Conservation (phyloP, 2,329 filamentous ascomycete species). For the Cladophialophora yegresii region DNA sequence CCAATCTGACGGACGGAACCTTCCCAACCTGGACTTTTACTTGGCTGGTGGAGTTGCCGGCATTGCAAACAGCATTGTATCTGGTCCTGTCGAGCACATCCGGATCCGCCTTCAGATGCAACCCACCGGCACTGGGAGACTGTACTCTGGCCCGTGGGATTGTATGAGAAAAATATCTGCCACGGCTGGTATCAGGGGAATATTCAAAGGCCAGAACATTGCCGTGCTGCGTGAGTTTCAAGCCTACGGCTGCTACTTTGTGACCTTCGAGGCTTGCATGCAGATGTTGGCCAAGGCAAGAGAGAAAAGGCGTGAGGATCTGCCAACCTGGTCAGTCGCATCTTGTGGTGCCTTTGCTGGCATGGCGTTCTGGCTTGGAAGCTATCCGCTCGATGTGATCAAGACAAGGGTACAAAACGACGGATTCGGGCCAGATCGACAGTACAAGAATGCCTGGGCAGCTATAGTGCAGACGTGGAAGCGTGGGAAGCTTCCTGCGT, state of each 20-base stretch:
- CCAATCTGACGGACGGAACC: not conserved
- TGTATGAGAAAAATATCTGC: slow-evolving; percentile 16
- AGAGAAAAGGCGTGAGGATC: slow-evolving; percentile 11
- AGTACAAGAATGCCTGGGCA: slow-evolving; percentile 18
- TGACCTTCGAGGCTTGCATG: slow-evolving; percentile 23
- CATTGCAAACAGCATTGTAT: slow-evolving; percentile 22
- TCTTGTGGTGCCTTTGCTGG: slow-evolving; percentile 24
- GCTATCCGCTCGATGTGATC: slow-evolving; percentile 28
- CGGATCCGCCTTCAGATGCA: slow-evolving; percentile 26
- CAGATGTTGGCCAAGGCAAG: not conserved
- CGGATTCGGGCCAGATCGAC: slow-evolving; percentile 15
- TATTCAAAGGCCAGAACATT: slow-evolving; percentile 22
- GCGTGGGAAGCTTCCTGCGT: slow-evolving; percentile 7
- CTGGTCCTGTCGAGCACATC: slow-evolving; percentile 25
- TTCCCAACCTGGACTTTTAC: slow-evolving; percentile 12
- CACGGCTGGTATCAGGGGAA: slow-evolving; percentile 8
- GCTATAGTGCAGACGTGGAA: slow-evolving; percentile 18
- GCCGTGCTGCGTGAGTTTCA: slow-evolving; percentile 20
- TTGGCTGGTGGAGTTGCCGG: slow-evolving; percentile 19
- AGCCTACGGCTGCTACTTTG: slow-evolving; percentile 25
- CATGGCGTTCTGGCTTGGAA: slow-evolving; percentile 27
- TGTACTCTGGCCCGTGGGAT: slow-evolving; percentile 22
- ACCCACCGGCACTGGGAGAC: slow-evolving; percentile 2
- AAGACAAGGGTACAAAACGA: slow-evolving; percentile 27
- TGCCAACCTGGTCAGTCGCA: slow-evolving; percentile 9